Evolutionary conservation across 805 yeast genomes (phyloP).

Genomic region (Sungouiella thailandica): DNA sequence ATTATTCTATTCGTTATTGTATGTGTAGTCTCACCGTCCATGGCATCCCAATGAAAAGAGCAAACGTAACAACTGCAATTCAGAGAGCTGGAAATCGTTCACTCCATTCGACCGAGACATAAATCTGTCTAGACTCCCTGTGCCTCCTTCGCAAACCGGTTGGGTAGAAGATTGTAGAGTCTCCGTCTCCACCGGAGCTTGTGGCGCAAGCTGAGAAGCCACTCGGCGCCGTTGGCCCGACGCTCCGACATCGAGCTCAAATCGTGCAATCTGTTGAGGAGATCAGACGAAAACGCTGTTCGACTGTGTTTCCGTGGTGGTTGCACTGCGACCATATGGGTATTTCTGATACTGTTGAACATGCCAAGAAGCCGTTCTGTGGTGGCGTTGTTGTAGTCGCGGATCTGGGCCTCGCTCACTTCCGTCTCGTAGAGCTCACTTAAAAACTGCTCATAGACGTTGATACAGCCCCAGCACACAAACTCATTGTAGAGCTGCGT

Average conservation of each 20-base stretch:
- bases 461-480: constrained; percentile 61
- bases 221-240: constrained; percentile 5
- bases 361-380: constrained; percentile 1
- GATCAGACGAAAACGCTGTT: constrained; percentile 31
- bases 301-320: constrained; percentile 3
- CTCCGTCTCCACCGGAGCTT: constrained; percentile 17
- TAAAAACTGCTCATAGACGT: constrained; percentile 48
- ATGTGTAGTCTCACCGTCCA: too few relatives aligned
- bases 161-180: constrained; percentile 18
- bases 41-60: too few relatives aligned
- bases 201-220: constrained; percentile 7
- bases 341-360: constrained; percentile 2
- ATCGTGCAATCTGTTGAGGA: constrained; percentile 15
- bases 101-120: too few relatives aligned
- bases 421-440: constrained; percentile 31
- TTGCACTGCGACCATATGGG: neutral
- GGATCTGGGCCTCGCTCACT: constrained; percentile 1
- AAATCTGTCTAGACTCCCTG: too few relatives aligned
- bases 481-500: constrained; percentile 42
- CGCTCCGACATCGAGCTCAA: constrained; percentile 13
- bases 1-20: too few relatives aligned
- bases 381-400: neutral
- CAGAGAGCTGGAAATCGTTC: too few relatives aligned
- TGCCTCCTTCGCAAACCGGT: neutral
- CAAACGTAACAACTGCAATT: too few relatives aligned